Percentiles rank a stretch among this genome's conserved stretches.
Evolutionary conservation across 257 asterid genomes (phyloP).

Genomic region (Nicotiana undulata): DNA sequence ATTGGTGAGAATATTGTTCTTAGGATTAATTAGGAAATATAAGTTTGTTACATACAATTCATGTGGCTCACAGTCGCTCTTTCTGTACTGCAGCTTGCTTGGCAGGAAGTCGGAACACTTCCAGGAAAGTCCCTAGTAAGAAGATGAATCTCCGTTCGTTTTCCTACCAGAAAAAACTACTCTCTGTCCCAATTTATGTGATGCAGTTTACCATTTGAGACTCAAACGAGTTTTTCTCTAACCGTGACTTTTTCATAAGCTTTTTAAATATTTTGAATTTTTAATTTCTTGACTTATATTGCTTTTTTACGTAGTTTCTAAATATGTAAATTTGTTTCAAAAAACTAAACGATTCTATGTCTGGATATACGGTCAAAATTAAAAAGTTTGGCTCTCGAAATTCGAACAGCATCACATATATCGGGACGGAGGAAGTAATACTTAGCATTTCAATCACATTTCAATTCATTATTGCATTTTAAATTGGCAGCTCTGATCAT

Average conservation of each 20-base stretch:
- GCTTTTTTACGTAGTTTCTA: too few species aligned
- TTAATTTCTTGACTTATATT: too few species aligned
- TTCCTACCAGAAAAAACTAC: not conserved
- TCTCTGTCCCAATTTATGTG: too few species aligned
- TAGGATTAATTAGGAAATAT: not conserved
- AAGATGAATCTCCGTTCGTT: not conserved
- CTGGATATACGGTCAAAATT: too few species aligned
- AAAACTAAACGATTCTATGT: too few species aligned
- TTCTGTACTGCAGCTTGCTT: constrained; percentile 58
- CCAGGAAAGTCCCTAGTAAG: constrained; percentile 48
- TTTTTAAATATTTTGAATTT: too few species aligned
- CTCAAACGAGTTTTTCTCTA: too few species aligned
- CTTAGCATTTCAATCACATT: not conserved
- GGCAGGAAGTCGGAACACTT: constrained; percentile 39
- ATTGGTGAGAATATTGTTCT: constrained; percentile 39
- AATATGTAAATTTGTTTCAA: too few species aligned
- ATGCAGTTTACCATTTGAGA: too few species aligned
- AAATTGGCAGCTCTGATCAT: constrained; percentile 5
- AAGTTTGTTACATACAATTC: not conserved
- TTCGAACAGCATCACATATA: too few species aligned
- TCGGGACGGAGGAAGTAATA: not conserved
- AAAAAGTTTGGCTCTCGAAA: too few species aligned
- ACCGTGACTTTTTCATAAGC: too few species aligned
- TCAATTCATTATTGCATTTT: not conserved
- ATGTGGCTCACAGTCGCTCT: not conserved